Evolutionary conservation across 1,139 yeast species (phyloP), one percentile per base, ranked within the genome.

Genomic region (Blastobotrys elegans): DNA sequence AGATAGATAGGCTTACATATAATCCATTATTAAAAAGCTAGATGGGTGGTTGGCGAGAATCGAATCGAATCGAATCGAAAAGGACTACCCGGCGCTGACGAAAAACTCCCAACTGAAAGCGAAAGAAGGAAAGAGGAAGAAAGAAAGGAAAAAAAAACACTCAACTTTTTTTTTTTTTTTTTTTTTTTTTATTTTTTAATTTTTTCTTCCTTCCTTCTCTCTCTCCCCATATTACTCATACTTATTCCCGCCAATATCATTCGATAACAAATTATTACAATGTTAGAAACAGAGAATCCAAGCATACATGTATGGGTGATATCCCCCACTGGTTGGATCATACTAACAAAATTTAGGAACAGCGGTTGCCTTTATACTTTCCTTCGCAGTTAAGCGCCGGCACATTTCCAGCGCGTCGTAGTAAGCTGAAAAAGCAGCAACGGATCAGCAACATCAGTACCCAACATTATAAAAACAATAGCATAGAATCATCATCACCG

Each of bases 361-460:
- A 20, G 24, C n/a, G n/a, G 18, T n/a, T 34, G 6, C 38, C 38
- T 2, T 3, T 5, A 13, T 43, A 18, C 36, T 27, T n/a, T 22
- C 40, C 36, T 3, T 33, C 35, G 29, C 22, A 17, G 16, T 22
- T 16, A 35, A 10, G n/a, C n/a, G n/a, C 31, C n/a, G 36, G 11
- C 3, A 33, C 37, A 4, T 48, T 46, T 35, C 48, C 48, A 24
- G 14, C 27, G 11, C 44, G 48, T 14, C 22, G 51, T 17, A 44
- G 50, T 32, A 38, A 14, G 40, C 24, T 43, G 13, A 18, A 26
- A 22, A 22, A 18, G 26, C 26, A 18, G n/a, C 20, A 4, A 3
- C 38, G 3, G 17, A 3, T 30, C 6, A 13, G 33, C 6, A n/a
- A 5, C 33, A 33, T 32, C 35, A 14, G 16, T 11, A 32, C 7